A percentile compares a stretch with the other conserved stretches of the same genome.
Evolutionary conservation across 2,329 filamentous ascomycete species (phyloP).

Genomic region (Daldinia sp.): DNA sequence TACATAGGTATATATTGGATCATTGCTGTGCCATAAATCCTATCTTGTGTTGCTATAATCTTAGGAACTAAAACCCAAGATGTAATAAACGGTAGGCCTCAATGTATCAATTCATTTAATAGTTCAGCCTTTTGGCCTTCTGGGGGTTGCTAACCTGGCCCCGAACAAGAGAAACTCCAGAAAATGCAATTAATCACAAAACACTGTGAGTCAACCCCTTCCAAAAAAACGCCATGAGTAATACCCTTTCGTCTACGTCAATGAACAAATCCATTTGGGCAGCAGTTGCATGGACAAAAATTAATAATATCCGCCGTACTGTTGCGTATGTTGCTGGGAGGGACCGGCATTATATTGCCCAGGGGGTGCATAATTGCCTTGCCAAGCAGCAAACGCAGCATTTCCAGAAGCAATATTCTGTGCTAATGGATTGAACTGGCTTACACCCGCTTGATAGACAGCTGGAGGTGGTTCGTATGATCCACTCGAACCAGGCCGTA

Average conservation of each 20-base stretch:
- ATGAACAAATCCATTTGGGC: slow-evolving; percentile 3
- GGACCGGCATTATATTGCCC: slow-evolving; percentile 30
- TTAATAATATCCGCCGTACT: slow-evolving; percentile 39
- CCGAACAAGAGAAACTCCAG: slow-evolving; percentile 17
- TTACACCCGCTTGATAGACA: slow-evolving; percentile 47
- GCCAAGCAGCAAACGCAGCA: slow-evolving; percentile 45
- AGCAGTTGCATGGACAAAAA: background rate
- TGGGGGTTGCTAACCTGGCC: slow-evolving; percentile 1
- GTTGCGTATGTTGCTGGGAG: slow-evolving; percentile 34
- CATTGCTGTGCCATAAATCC: background rate
- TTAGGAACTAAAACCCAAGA: background rate
- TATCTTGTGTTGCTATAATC: background rate
- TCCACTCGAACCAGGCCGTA: slow-evolving; percentile 62
- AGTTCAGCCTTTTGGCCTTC: background rate
- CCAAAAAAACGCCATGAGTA: slow-evolving; percentile 9
- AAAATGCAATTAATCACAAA: slow-evolving; percentile 21
- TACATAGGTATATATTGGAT: background rate
- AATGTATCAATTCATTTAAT: background rate
- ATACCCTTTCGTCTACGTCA: slow-evolving; percentile 6
- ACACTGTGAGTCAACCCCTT: slow-evolving; percentile 5
- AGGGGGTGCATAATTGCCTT: slow-evolving; percentile 38
- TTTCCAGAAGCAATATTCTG: slow-evolving; percentile 39
- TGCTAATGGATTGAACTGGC: slow-evolving; percentile 47
- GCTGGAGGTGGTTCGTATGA: slow-evolving; percentile 58
- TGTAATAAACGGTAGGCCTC: too few relatives aligned